Evolutionary conservation across 306 rosid species (phyloP).

Genomic region (Hylodesmum podocarpum): DNA sequence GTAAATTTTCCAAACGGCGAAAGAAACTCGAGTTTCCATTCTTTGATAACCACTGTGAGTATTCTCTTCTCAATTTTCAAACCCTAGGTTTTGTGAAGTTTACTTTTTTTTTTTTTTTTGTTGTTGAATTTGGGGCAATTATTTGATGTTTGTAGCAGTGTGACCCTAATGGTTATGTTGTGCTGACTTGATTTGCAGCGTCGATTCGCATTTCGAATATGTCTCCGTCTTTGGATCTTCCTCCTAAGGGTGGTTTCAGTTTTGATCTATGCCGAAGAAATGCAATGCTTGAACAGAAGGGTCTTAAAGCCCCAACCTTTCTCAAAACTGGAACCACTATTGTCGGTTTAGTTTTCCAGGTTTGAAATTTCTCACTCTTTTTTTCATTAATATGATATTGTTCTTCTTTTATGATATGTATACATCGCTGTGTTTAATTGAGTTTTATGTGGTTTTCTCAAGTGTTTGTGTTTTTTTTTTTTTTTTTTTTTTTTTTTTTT

Average conservation of each 20-base stretch:
- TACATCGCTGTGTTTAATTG: not conserved
- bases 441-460: not conserved
- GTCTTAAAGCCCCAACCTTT: constrained; percentile 56
- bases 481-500: not conserved
- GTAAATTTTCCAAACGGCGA: not conserved
- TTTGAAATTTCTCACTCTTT: constrained; percentile 1
- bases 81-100: not conserved
- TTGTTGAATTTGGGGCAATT: not conserved
- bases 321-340: constrained; percentile 92
- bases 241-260: constrained; percentile 86
- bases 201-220: constrained; percentile 37
- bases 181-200: constrained; percentile 30
- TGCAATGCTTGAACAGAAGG: constrained; percentile 77
- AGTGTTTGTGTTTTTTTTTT: not conserved
- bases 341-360: constrained; percentile 84
- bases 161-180: not conserved
- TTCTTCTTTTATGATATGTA: not conserved
- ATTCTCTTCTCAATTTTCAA: not conserved
- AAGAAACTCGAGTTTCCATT: not conserved
- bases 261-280: constrained; percentile 91
- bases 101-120: not conserved
- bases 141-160: not conserved
- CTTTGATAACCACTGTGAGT: not conserved
- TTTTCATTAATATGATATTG: not conserved
- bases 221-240: constrained; percentile 63